Evolutionary conservation across 345 rosid species (phyloP), one percentile per base, ranked within the genome.

Genomic region (Arabis hirsuta): DNA sequence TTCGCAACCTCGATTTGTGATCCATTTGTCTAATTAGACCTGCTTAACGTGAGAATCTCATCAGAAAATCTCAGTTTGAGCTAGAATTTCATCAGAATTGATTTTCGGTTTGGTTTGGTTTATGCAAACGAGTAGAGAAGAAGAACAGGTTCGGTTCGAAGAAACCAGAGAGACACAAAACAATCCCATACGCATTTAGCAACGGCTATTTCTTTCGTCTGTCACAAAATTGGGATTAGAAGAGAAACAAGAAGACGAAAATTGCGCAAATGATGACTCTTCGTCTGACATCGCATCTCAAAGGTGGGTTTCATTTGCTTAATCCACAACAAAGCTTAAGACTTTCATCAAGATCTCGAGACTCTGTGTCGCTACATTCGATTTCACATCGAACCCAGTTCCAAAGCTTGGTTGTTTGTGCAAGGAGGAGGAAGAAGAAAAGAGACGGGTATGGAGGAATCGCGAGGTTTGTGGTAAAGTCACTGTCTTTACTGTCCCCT

Each of bases 331-430:
- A 57, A 63, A 57, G 51, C 9, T 24, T 7, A 48, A 63, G 3
- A 63, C 53, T 56, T 56, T 29, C 67, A 42, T 70, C 80, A n/a
- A 14, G 20, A 1, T 41, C 71, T 69, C 67, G 34, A 63, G 2
- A 63, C 67, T 43, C 72, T 55, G 16, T 32, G 1, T 69, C 61
- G 66, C 22, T 47, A 4, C 51, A 20, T 71, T 41, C 52, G 39
- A 56, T 71, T 71, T 51, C 55, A 34, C 67, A 76, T 42, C 76
- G 67, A 64, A 71, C 72, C 76, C 80, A 70, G 27, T 55, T 70
- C 22, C 50, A 76, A 64, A 64, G 62, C 57, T 62, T 70, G 46
- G 62, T 76, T 70, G 5, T 76, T 42, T 76, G 67, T 65, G 80
- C 80, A 9, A 76, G 65, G 41, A 71, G 7, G 34, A 76, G 65